Evolutionary conservation across 2,329 filamentous ascomycete genomes (phyloP), one percentile per base, ranked within the genome.

Genomic region (Phyllachora maydis): DNA sequence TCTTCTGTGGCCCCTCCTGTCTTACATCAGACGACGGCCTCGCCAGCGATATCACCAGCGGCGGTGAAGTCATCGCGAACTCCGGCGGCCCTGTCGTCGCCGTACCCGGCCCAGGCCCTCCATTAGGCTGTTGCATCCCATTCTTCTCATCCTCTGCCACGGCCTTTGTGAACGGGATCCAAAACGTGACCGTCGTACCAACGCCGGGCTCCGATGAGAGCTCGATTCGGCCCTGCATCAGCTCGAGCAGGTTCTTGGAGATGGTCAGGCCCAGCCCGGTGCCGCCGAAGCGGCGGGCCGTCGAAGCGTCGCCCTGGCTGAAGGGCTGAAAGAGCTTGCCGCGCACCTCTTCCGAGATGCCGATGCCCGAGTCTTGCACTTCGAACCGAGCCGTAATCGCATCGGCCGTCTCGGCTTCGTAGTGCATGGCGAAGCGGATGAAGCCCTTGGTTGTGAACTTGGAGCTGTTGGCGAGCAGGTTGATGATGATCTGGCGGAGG

Each of bases 231-330:
- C 65, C 65, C 12, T 56, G 57, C 77, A 85, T 85, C 14, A 85
- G 47, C 30, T 82, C 72, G 4, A 82, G 59, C 5, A 82, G 54
- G 28, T 81, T 81, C 43, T 83, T 83, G 44, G 69, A 76, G 33
- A 85, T 85, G 1, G 75, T 79, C 28, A 85, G 45, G 0, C 77
- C 77, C 1, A 85, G 48, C 1, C 76, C 77, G 2, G 77, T 83
- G 2, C 77, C 77, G 23, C 75, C 75, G 42, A 81, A 83, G n/a
- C 69, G 59, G 26, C 76, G 59, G 12, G 76, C 76, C 1, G 77
- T 83, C 4, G 75, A 81, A 3, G 74, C 67, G 39, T 85, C 78
- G 5, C 75, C 76, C 43, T 85, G 77, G 28, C 68, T 77, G 42
- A 85, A 85, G 0, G 77, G 77, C 28, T 71, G 70, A 47, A 85